A percentile compares a stretch with the other conserved stretches of the same genome.
These are phyloP conservation scores for Trametes cubensis DNA, from an alignment of 768 basidiomycete genomes.

Conservation along the genomic window DNA sequence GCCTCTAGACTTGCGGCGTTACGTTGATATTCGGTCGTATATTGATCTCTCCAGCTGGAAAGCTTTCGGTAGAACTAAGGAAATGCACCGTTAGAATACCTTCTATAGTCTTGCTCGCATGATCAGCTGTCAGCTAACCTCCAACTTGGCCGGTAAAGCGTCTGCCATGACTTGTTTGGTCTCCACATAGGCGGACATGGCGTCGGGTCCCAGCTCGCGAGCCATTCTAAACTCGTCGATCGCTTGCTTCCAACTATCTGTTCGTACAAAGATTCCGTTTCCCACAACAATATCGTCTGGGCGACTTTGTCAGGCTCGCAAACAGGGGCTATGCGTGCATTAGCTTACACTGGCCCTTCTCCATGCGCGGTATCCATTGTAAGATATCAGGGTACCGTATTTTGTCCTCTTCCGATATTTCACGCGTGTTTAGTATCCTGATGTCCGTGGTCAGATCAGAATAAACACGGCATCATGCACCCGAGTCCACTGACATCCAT, in stretches of 20 bases:
- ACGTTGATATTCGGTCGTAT: background rate
- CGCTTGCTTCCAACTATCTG: constrained; percentile 21
- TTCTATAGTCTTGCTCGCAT: background rate
- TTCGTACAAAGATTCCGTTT: constrained; percentile 1
- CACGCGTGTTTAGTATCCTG: background rate
- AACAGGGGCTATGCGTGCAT: too few species aligned
- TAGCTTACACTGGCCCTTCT: background rate
- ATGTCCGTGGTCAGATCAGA: too few species aligned
- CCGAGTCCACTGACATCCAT: too few species aligned
- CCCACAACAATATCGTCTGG: too few species aligned
- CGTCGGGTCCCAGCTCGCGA: constrained; percentile 7
- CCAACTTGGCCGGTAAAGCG: constrained; percentile 5
- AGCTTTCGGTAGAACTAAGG: constrained; percentile 18
- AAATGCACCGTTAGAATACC: background rate
- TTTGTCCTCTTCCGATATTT: background rate
- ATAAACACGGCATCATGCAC: too few species aligned
- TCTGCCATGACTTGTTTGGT: constrained; percentile 19
- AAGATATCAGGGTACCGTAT: constrained; percentile 16
- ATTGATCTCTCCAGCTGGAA: constrained; percentile 12
- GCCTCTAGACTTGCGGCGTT: too few species aligned
- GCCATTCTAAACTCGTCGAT: constrained; percentile 30
- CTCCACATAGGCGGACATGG: constrained; percentile 14
- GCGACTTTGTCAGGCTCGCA: background rate
- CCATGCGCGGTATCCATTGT: constrained; percentile 24
- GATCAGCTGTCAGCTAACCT: constrained; percentile 11